phyloP scores from a whole-genome alignment of 2,329 filamentous ascomycete genomes.

The Orbilia javanica region DNA sequence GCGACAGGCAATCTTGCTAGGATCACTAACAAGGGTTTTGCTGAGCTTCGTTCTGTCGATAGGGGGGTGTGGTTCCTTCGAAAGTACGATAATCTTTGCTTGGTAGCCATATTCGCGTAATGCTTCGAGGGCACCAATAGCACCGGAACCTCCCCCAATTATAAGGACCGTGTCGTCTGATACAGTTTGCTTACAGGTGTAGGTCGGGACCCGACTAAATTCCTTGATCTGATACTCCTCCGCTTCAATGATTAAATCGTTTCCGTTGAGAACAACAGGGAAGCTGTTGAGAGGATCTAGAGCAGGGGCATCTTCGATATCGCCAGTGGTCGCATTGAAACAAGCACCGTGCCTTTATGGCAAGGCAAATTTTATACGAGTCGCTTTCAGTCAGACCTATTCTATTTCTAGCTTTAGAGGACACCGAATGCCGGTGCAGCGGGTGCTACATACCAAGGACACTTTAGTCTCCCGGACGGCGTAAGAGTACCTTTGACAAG shows the following conservation, averaged over 20 bases:
- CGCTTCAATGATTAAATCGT: slow-evolving; percentile 84
- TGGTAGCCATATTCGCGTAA: slow-evolving; percentile 84
- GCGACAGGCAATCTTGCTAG: slow-evolving; percentile 81
- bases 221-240: slow-evolving; percentile 83
- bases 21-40: slow-evolving; percentile 88
- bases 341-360: slow-evolving; percentile 74
- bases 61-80: slow-evolving; percentile 84
- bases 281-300: slow-evolving; percentile 88
- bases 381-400: background rate
- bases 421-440: background rate
- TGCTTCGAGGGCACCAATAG: slow-evolving; percentile 83
- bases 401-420: background rate
- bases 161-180: slow-evolving; percentile 75
- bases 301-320: slow-evolving; percentile 94
- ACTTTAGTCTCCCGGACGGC: slow-evolving; percentile 84
- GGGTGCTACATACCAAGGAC: slow-evolving; percentile 86
- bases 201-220: slow-evolving; percentile 76
- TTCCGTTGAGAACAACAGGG: slow-evolving; percentile 82
- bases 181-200: slow-evolving; percentile 75
- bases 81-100: slow-evolving; percentile 84
- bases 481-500: slow-evolving; percentile 87
- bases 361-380: background rate
- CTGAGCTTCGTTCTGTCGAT: slow-evolving; percentile 96
- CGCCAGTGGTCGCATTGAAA: slow-evolving; percentile 88
- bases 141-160: slow-evolving; percentile 86